Base-by-base conservation (phyloP, 495 filamentous ascomycete genomes). In the Hypoxylon rickii region DNA sequence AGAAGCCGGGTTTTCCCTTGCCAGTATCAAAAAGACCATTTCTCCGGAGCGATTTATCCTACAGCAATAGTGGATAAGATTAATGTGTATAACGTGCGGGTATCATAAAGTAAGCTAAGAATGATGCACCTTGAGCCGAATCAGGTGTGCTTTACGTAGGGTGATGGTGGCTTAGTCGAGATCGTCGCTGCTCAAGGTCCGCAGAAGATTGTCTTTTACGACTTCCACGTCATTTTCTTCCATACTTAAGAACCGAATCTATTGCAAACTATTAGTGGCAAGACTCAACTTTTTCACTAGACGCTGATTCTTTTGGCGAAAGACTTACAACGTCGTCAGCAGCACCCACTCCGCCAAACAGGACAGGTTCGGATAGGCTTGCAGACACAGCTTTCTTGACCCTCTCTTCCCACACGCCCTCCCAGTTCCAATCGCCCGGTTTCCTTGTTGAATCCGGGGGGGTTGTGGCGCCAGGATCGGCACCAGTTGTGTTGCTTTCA, bases 371-470 rank as follows among this genome's bases (percentile, higher is more conserved):
- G 2, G 89, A 87, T 45, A 86, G 71, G 66, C 89, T 92, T n/a
- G 77, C 79, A 40, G 87, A 79, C 18, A 96, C 81, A 21, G 88
- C 88, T 67, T 83, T 85, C 66, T 83, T 86, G 1, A 92, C 90
- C 29, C 92, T 79, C 48, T 89, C 83, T 56, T 90, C 88, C 92
- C 92, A 96, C 6, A 96, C 92, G 1, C 91, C 92, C 69, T 96
- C 90, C 92, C 92, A 96, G 68, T 92, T 93, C 92, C 92, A 96
- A 52, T 94, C 88, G 11, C 86, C 89, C 1, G 89, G 88, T 20
- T 79, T 78, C 42, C 85, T 80, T 36, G 77, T 61, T 7, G 62
- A 36, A 8, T 50, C 49, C 18, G 46, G 43, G 5, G 45, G 51
- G 22, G 43, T 54, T 7, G 52, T 17, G 19, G 54, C 38, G 24